Evolutionary conservation across 1,284 basidiomycete species (phyloP).

Genomic region (Ganoderma meredithae): DNA sequence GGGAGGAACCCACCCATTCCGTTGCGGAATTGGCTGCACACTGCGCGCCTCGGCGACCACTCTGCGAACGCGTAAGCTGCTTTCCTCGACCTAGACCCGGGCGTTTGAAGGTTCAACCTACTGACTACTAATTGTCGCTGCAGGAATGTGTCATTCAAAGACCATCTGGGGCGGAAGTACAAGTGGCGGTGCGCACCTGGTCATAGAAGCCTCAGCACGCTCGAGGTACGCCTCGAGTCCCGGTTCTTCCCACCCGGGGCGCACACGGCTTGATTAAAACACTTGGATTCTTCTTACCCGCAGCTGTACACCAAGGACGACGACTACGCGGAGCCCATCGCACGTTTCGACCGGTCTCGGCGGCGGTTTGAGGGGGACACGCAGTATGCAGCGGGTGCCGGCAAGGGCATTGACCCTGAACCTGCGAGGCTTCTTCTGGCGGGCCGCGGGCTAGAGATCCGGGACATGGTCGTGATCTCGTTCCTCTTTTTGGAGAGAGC

Average conservation of each 20-base stretch:
- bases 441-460: constrained; percentile 43
- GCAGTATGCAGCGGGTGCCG: neutral
- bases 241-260: neutral
- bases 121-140: neutral
- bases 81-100: neutral
- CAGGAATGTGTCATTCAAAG: constrained; percentile 36
- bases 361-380: neutral
- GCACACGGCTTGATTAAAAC: neutral
- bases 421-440: constrained; percentile 42
- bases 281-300: neutral
- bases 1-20: constrained; percentile 29
- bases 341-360: neutral
- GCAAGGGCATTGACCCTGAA: neutral
- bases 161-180: constrained; percentile 43
- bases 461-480: constrained; percentile 47
- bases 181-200: constrained; percentile 44
- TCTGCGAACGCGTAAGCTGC: neutral
- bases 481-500: constrained; percentile 48
- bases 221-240: neutral
- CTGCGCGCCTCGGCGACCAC: constrained; percentile 46
- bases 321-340: neutral
- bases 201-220: neutral
- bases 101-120: neutral
- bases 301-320: constrained; percentile 8
- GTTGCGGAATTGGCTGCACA: constrained; percentile 49